phyloP scores from a whole-genome alignment of 371 early-diverging fungal species.

The Apophysomyces ossiformis region DNA sequence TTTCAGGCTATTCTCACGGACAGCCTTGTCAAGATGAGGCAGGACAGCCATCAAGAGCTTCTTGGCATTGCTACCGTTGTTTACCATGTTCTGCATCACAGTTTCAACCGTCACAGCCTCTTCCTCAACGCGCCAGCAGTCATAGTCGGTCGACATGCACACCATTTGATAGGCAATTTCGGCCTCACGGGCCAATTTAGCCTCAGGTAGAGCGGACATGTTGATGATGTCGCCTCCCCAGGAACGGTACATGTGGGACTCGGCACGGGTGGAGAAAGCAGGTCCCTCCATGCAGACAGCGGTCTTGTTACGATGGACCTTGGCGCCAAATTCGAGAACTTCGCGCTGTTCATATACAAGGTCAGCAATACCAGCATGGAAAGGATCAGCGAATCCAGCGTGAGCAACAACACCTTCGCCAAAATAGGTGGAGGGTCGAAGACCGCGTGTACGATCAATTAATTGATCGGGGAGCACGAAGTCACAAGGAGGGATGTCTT shows the following conservation, averaged over 20 bases:
- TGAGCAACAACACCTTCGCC: constrained; percentile 93
- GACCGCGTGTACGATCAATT: constrained; percentile 96
- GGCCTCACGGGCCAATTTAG: constrained; percentile 97
- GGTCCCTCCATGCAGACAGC: constrained; percentile 98
- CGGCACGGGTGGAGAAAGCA: constrained; percentile 95
- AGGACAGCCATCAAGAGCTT: constrained; percentile 77
- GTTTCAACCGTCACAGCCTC: constrained; percentile 92
- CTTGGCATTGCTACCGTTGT: constrained; percentile 87
- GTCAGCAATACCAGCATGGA: constrained; percentile 77
- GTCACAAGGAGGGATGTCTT: constrained; percentile 92
- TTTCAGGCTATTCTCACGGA: constrained; percentile 46
- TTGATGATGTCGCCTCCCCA: constrained; percentile 96
- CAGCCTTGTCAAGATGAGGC: constrained; percentile 73
- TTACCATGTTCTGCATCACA: constrained; percentile 89
- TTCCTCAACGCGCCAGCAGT: constrained; percentile 94
- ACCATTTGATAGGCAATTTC: constrained; percentile 98
- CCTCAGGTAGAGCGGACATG: constrained; percentile 96
- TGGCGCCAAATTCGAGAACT: constrained; percentile 48
- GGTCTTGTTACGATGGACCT: constrained; percentile 81
- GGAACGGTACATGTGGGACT: constrained; percentile 93
- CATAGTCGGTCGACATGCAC: constrained; percentile 99
- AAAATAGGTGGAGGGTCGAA: constrained; percentile 86
- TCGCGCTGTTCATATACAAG: constrained; percentile 67
- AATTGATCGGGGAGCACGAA: constrained; percentile 94
- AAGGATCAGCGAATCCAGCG: constrained; percentile 94